Evolutionary conservation across 176 grass and related monocot genomes (phyloP), one percentile per base, ranked within the genome.

Genomic region (Panicum miliaceum): DNA sequence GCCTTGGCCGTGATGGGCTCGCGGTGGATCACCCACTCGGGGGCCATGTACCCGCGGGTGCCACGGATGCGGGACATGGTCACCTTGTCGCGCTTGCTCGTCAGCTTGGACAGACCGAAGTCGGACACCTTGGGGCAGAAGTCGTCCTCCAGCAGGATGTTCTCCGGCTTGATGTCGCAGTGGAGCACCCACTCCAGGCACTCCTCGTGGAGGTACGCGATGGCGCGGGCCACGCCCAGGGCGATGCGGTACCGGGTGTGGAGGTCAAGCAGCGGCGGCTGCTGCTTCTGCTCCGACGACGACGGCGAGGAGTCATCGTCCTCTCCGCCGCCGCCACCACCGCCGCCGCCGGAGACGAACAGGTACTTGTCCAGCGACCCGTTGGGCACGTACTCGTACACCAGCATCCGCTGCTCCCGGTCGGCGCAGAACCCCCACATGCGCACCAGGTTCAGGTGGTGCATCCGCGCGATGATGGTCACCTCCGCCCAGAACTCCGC

Each of bases 361-460:
- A 97, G 90, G 88, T 91, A 97, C 81, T 93, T 97, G 82, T 97
- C 95, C 2, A 97, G 95, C 0, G 95, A 97, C 0, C 95, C 95
- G 75, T 97, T 97, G 64, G 95, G 87, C 40, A 97, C 89, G 68
- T 94, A 97, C 92, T 97, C 95, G 62, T 94, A 97, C 0, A 97
- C 88, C 0, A 97, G 92, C 95, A 97, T 97, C 41, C 95, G 82
- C 87, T 97, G 86, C 8, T 97, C 92, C 73, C 88, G 86, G 75
- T 97, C 95, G 2, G 95, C 95, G 58, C 95, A 97, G 92, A 97
- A 97, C 20, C 95, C 94, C 95, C 95, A 97, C 90, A 97, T 87
- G 4, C 95, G 88, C 12, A 97, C 95, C 50, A 97, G 88, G 90
- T 97, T 97, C 2, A 97, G 95, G 82, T 97, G 95, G 71, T 97